Evolutionary conservation across 345 rosid genomes (phyloP), one percentile per base, ranked within the genome.

Genomic region (Citrus reticulata): DNA sequence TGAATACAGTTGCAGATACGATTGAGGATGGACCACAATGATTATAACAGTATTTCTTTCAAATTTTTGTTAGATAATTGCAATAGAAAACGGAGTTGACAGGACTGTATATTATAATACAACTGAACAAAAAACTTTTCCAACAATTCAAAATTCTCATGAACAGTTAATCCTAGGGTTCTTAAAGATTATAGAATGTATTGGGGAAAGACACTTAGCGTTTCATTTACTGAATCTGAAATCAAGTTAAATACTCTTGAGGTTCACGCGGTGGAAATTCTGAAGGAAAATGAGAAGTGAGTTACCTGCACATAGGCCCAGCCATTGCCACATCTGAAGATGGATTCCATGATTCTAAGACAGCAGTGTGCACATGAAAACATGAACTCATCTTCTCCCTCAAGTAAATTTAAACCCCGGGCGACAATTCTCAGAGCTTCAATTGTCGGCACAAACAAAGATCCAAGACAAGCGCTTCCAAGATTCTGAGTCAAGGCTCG

Each of bases 241-340:
- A 22, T 58, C 62, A 58, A 30, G n/a, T 63, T 14, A 30, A 64
- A 64, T 64, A 34, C 25, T 16, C 20, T 30, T 16, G 68, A 19
- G 11, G 3, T 7, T 17, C 57, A 14, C 20, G 25, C 51, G 7
- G 40, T 42, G 2, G 60, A 83, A 40, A 11, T 68, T 49, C 42
- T 55, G 25, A 29, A 40, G 30, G 22, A 39, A 76, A 27, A 42
- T 58, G 2, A 1, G 3, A n/a, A 29, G 66, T 30, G 14, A 27
- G 51, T 3, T 83, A 96, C 99, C 99, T 97, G 99, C 70, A 97
- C 99, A 87, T 86, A 97, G 77, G 99, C 98, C 99, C 99, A 94
- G 68, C 98, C 89, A 82, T 97, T 97, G 76, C 99, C 99, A 16
- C 79, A 81, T 85, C 86, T 85, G 87, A 97, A 97, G 79, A 97